Percentiles rank a stretch among this genome's conserved stretches.
These are phyloP conservation scores for Phialophora macrospora DNA, from an alignment of 2,329 filamentous ascomycete species.

Conservation along the genomic window DNA sequence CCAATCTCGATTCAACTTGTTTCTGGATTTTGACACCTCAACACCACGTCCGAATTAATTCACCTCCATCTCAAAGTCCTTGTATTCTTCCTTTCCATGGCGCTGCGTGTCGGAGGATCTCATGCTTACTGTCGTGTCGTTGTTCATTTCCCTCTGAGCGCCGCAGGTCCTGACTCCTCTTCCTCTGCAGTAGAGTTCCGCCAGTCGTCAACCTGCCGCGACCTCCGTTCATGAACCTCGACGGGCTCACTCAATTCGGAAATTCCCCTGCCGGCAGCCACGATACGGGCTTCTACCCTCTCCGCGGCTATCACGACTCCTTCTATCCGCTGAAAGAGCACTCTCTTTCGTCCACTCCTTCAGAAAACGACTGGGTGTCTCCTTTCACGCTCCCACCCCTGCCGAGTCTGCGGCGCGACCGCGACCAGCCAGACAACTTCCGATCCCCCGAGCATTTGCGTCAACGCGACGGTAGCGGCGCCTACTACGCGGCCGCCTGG, in stretches of 20 bases:
- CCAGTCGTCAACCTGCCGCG: constrained; percentile 15
- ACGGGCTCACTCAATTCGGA: constrained; percentile 29
- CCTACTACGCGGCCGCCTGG: constrained; percentile 79
- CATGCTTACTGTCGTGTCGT: not conserved
- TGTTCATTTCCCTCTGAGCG: constrained; percentile 16
- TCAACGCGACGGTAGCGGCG: constrained; percentile 53
- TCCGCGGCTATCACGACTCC: not conserved
- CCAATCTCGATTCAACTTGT: constrained; percentile 28
- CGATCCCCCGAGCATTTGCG: constrained; percentile 40
- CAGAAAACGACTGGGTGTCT: constrained; percentile 36
- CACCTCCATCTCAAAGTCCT: constrained; percentile 5
- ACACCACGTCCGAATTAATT: constrained; percentile 14
- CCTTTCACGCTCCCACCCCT: constrained; percentile 39
- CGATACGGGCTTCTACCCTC: constrained; percentile 1
- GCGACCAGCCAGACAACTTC: constrained; percentile 25
- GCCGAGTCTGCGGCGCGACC: constrained; percentile 33
- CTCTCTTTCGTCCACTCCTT: constrained; percentile 35
- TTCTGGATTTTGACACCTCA: constrained; percentile 33
- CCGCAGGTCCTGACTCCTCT: constrained; percentile 18
- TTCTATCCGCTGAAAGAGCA: constrained; percentile 19
- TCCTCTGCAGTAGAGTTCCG: constrained; percentile 16
- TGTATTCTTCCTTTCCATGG: constrained; percentile 31
- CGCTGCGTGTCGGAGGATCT: constrained; percentile 20
- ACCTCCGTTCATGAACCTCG: constrained; percentile 38
- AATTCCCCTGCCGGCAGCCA: constrained; percentile 21